phyloP scores from a whole-genome alignment of 2,329 filamentous ascomycete genomes.

The Penicillium sp. region DNA sequence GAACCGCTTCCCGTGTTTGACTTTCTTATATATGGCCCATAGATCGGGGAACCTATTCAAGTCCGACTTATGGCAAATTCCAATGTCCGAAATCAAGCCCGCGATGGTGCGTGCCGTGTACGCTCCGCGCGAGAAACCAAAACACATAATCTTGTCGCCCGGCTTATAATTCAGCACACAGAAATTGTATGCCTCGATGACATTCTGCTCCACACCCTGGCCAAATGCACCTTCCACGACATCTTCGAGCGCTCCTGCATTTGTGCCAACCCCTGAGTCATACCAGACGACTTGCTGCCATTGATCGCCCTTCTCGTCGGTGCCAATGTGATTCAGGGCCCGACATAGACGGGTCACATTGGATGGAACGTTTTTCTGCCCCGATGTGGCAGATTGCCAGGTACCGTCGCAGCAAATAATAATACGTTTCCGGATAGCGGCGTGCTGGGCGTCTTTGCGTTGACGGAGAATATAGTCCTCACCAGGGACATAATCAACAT shows the following conservation, averaged over 20 bases:
- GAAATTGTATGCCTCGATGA: conserved; percentile 24
- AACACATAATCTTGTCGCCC: conserved; percentile 24
- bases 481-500: neutral
- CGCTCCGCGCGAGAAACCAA: conserved; percentile 23
- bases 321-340: conserved; percentile 27
- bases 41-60: conserved; percentile 22
- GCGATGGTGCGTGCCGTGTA: conserved; percentile 23
- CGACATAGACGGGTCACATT: conserved; percentile 36
- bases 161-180: conserved; percentile 21
- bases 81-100: conserved; percentile 23
- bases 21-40: conserved; percentile 20
- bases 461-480: conserved; percentile 8
- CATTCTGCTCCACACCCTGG: conserved; percentile 18
- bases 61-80: conserved; percentile 17
- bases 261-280: conserved; percentile 36
- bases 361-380: conserved; percentile 31
- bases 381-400: conserved; percentile 32
- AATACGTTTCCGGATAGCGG: conserved; percentile 27
- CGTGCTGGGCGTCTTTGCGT: conserved; percentile 4
- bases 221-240: conserved; percentile 28
- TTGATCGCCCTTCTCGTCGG: conserved; percentile 26
- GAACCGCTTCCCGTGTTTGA: conserved; percentile 15
- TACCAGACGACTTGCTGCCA: conserved; percentile 36
- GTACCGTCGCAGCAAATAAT: conserved; percentile 37
- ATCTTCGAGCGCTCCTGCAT: conserved; percentile 22